Conservation (phyloP, 352 stramenopile genomes). For the Globisporangium barbulae region DNA sequence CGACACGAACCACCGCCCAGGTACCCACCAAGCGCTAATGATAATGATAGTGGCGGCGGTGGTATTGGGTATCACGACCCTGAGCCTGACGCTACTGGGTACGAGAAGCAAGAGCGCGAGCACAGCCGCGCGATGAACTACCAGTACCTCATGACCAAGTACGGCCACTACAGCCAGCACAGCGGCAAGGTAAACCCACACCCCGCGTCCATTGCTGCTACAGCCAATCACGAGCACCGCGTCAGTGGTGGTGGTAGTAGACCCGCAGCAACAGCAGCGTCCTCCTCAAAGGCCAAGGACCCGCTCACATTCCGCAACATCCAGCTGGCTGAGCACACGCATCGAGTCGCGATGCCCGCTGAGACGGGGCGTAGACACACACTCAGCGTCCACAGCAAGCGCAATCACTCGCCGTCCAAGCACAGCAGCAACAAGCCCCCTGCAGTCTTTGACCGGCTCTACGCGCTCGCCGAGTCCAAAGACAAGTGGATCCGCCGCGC, state of each 20-base stretch:
- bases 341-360: conserved; percentile 17
- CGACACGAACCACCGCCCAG: neutral
- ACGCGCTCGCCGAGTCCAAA: conserved; percentile 64
- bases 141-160: conserved; percentile 72
- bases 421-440: conserved; percentile 18
- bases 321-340: conserved; percentile 32
- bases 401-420: conserved; percentile 16
- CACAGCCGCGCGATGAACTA: conserved; percentile 63
- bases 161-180: conserved; percentile 69
- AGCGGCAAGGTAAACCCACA: conserved; percentile 51
- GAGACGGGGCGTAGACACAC: conserved; percentile 9
- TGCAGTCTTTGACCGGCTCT: conserved; percentile 58
- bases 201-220: neutral
- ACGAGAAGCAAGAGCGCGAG: conserved; percentile 33
- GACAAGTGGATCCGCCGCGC: conserved; percentile 74
- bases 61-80: neutral
- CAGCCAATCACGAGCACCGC: neutral
- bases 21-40: neutral
- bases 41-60: no score
- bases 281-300: conserved; percentile 17
- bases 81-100: neutral
- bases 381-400: neutral
- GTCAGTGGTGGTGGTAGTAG: neutral
- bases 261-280: conserved; percentile 7
- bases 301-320: conserved; percentile 33